These are phyloP conservation scores for Zygoascus bituminiphila DNA, from an alignment of 805 yeast genomes.

Conservation along the genomic window DNA sequence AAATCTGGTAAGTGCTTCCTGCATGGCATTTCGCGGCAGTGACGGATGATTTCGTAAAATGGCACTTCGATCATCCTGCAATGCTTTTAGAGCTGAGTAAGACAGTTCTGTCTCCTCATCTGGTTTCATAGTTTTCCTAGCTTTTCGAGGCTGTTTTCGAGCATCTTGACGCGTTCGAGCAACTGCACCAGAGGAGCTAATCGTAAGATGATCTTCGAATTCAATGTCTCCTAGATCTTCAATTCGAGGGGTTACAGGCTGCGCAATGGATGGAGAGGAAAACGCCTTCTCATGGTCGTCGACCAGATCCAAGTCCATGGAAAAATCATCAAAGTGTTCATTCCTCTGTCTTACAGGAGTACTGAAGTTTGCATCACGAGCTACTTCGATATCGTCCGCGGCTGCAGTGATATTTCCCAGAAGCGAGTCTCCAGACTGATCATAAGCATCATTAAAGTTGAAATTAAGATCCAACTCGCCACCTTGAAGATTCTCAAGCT, in stretches of 20 bases:
- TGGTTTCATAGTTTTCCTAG: conserved; percentile 15
- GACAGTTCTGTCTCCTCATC: conserved; percentile 40
- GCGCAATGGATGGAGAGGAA: neutral
- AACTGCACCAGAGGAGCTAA: neutral
- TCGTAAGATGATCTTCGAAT: neutral
- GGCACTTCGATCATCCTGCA: conserved; percentile 26
- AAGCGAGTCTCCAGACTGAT: conserved; percentile 14
- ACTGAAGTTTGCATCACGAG: conserved; percentile 3
- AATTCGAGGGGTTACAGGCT: neutral
- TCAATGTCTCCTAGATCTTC: neutral
- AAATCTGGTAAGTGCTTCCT: neutral
- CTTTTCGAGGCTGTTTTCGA: neutral
- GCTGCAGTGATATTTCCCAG: neutral
- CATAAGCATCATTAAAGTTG: conserved; percentile 31
- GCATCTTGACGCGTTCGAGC: neutral
- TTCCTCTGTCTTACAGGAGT: neutral
- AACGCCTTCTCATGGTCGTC: neutral
- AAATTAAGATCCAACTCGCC: conserved; percentile 49
- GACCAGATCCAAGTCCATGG: neutral
- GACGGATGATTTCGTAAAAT: conserved; percentile 12
- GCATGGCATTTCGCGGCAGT: conserved; percentile 11
- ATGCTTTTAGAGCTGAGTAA: conserved; percentile 26
- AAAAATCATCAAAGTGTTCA: neutral
- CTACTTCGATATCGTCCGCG: conserved; percentile 2
- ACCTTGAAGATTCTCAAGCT: conserved; percentile 27